A percentile compares a stretch with the other conserved stretches of the same genome.
Evolutionary conservation across 352 stramenopile species (phyloP).

Genomic region (Blastocystis sp.): DNA sequence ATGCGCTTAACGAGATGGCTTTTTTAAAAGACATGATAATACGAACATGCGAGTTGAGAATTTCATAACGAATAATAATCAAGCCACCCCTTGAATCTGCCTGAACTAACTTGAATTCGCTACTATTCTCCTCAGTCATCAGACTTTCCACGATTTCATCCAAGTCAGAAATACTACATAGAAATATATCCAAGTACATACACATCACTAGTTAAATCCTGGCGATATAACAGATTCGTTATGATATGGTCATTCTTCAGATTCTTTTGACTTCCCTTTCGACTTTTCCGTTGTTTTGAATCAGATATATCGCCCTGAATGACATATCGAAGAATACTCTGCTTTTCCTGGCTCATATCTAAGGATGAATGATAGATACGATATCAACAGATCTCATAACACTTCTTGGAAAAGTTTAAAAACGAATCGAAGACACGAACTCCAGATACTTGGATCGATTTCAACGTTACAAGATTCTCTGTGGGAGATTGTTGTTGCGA

Average conservation of each 20-base stretch:
- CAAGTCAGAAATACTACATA: not conserved
- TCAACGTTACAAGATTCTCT: not conserved
- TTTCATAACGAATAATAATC: not conserved
- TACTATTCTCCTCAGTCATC: not conserved
- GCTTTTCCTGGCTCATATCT: not conserved
- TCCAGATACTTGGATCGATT: not conserved
- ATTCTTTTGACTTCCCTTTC: not conserved
- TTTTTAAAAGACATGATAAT: not conserved
- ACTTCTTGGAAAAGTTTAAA: not conserved
- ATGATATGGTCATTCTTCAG: not conserved
- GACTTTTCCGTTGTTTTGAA: conserved; percentile 17
- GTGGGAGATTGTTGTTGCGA: not conserved
- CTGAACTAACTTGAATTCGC: not conserved
- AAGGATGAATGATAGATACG: not conserved
- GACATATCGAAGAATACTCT: not conserved
- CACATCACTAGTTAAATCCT: not conserved
- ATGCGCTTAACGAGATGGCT: not conserved
- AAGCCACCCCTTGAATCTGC: not conserved
- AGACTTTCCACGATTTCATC: conserved; percentile 16
- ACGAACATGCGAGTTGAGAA: not conserved
- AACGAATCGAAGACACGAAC: not conserved
- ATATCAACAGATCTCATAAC: not conserved
- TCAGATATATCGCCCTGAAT: not conserved
- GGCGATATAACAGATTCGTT: not conserved
- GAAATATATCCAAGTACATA: not conserved